These are phyloP conservation scores for Senna tora DNA, from an alignment of 306 rosid species.

Conservation along the genomic window DNA sequence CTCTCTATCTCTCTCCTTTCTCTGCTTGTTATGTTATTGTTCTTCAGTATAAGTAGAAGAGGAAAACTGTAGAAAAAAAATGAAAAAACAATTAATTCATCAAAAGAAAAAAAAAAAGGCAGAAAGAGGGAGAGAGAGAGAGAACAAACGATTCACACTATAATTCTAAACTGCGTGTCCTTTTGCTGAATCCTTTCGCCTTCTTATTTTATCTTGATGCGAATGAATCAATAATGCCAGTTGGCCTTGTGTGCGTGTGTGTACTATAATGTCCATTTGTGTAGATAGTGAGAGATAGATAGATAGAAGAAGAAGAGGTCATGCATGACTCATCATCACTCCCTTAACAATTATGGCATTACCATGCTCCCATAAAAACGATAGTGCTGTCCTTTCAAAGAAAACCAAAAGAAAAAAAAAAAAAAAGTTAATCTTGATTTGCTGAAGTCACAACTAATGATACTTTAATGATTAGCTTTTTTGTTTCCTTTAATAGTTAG, in stretches of 20 bases:
- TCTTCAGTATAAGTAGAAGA: conserved; percentile 50
- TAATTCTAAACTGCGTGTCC: conserved; percentile 73
- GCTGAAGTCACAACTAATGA: conserved; percentile 38
- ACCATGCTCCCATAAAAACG: conserved; percentile 37
- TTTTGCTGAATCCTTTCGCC: conserved; percentile 66
- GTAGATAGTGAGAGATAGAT: conserved; percentile 38
- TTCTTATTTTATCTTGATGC: conserved; percentile 64
- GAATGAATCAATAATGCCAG: conserved; percentile 83
- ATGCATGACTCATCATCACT: background rate
- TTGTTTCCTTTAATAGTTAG: conserved; percentile 31
- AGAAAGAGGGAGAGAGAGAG: conserved; percentile 27
- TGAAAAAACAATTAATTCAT: conserved; percentile 36
- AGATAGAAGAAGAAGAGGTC: conserved; percentile 15
- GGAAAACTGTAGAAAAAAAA: conserved; percentile 33
- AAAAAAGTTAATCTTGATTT: conserved; percentile 37
- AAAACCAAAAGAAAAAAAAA: too few relatives aligned
- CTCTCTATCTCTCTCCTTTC: background rate
- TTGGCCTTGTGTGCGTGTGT: conserved; percentile 70
- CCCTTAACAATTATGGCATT: conserved; percentile 26
- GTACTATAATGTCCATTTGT: conserved; percentile 42
- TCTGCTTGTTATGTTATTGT: conserved; percentile 38
- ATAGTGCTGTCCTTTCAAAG: conserved; percentile 41
- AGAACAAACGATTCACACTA: conserved; percentile 59
- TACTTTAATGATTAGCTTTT: conserved; percentile 36
- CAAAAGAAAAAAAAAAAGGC: conserved; percentile 3